Evolutionary conservation across 164 flowering plant species (phyloP).

Genomic region (Kingdonia uniflora): DNA sequence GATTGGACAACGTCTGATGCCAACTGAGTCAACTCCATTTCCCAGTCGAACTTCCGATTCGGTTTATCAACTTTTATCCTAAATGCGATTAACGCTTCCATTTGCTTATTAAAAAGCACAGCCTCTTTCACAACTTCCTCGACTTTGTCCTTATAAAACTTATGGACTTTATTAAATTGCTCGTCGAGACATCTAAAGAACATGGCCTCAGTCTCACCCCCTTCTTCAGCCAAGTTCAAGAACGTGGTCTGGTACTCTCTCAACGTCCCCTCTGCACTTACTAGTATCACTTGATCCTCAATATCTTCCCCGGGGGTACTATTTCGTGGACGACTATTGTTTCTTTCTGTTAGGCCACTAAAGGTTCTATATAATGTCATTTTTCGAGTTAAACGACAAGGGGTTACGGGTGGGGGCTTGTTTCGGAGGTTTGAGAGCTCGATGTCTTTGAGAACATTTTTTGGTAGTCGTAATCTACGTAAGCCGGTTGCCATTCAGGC

Average conservation of each 20-base stretch:
- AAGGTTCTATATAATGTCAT: conserved; percentile 22
- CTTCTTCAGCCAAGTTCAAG: conserved; percentile 35
- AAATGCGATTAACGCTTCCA: conserved; percentile 65
- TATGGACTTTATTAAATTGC: conserved; percentile 58
- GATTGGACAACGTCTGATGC: conserved; percentile 22
- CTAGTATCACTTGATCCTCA: conserved; percentile 17
- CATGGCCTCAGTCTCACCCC: conserved; percentile 45
- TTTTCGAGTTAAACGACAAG: conserved; percentile 9
- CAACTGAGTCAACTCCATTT: conserved; percentile 19
- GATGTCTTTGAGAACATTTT: conserved; percentile 16
- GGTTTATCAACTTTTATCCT: conserved; percentile 54
- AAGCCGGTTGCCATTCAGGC: conserved; percentile 67
- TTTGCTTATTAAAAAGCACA: conserved; percentile 46
- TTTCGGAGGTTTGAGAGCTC: not conserved
- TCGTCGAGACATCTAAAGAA: conserved; percentile 58
- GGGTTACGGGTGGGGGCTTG: not conserved
- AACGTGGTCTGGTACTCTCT: conserved; percentile 42
- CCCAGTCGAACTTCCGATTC: conserved; percentile 13
- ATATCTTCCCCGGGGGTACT: not conserved
- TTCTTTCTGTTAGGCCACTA: conserved; percentile 18
- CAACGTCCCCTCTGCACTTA: not conserved
- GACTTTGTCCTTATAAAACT: conserved; percentile 47
- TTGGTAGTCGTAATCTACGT: conserved; percentile 37
- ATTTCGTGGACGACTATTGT: not conserved
- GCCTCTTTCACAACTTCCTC: conserved; percentile 48